Base-by-base conservation (phyloP, 305 asterid species). In the Fraxinus xanthoxyloides region DNA sequence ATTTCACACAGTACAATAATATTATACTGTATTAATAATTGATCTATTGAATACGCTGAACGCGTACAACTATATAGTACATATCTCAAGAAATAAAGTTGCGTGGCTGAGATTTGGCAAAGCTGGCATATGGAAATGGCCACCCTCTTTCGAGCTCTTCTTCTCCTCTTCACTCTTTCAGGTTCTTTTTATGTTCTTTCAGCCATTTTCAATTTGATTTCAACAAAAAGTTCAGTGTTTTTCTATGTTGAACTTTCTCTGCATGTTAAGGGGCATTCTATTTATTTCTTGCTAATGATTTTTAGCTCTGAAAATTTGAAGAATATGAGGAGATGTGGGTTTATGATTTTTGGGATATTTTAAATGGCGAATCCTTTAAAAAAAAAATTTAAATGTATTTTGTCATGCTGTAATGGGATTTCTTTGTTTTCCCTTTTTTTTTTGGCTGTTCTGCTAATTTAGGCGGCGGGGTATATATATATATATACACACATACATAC, bases 91-190 rank as follows among this genome's bases (percentile, higher is more conserved):
- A 9, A 9, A 9, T 7, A 59, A 24, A 61, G 32, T n/a, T n/a
- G 35, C 31, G 92, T 76, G 90, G 90, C 85, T 81, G 85, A 77
- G 89, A 80, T 84, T 85, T 82, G 36, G 78, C 83, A 84, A 82
- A 85, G 91, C 85, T 12, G 93, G 91, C 90, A 85, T 35, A 77
- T 72, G 56, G 90, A 86, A 87, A 92, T 91, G 98, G 93, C 96
- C 94, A 89, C 82, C 92, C 85, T 86, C 85, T 85, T 83, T 87
- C 80, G 88, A 86, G 81, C 86, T 87, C 88, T 90, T 24, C 21
- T 67, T 36, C 86, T 89, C 15, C 85, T 88, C 79, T 82, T 90
- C 86, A 59, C 84, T 77, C 81, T 90, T 75, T 84, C 97, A 89
- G 98, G 98, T 93, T 67, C n/a, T 24, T 65, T 0, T 67, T 67